These are phyloP conservation scores for Cornus controversa DNA, from an alignment of 148 eudicot species.

Conservation along the genomic window DNA sequence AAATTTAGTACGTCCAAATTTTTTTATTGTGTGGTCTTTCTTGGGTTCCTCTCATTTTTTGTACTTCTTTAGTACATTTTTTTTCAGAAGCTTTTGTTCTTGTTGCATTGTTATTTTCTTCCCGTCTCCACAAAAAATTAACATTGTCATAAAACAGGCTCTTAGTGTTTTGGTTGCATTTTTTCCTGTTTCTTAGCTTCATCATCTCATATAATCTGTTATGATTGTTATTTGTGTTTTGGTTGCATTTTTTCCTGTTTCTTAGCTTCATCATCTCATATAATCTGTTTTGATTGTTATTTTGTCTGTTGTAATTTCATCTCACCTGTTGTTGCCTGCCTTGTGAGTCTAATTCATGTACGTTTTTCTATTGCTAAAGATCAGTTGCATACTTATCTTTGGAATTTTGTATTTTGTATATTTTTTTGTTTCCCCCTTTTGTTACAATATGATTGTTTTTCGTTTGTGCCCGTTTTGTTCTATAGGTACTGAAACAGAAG, in stretches of 20 bases:
- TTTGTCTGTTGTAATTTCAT: background rate
- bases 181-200: too few relatives aligned
- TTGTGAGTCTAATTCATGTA: background rate
- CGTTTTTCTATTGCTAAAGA: background rate
- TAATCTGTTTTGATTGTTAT: background rate
- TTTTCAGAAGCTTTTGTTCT: background rate
- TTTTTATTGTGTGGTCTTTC: too few relatives aligned
- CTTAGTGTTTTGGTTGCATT: background rate
- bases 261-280: background rate
- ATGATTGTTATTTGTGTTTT: background rate
- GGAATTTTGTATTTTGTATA: background rate
- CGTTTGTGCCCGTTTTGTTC: constrained; percentile 4
- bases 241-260: too few relatives aligned
- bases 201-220: background rate
- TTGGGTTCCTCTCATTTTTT: background rate
- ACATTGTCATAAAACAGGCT: background rate
- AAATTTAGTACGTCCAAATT: too few relatives aligned
- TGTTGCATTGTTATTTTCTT: background rate
- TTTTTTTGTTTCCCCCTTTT: background rate
- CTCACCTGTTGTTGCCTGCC: background rate
- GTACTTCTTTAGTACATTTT: background rate
- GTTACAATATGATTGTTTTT: background rate
- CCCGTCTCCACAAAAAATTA: background rate
- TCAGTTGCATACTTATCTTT: too few relatives aligned
- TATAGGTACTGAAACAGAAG: constrained; percentile 79